phyloP scores from a whole-genome alignment of 129 eudicot species.

The Centella asiatica region DNA sequence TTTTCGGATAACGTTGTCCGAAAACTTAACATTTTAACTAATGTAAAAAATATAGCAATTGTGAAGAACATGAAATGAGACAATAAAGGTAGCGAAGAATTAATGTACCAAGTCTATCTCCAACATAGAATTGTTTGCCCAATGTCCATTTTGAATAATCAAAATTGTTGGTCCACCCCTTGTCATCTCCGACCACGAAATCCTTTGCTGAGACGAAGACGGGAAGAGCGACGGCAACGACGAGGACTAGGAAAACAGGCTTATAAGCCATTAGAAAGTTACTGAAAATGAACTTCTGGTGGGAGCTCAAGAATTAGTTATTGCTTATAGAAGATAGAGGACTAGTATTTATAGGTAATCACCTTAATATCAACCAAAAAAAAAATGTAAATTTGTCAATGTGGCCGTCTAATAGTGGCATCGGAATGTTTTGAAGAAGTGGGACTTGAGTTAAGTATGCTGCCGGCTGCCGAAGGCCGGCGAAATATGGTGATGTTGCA shows the following conservation, averaged over 20 bases:
- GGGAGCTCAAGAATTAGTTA: neutral
- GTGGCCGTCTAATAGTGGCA: too few relatives aligned
- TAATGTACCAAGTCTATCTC: neutral
- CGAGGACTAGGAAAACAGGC: neutral
- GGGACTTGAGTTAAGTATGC: too few relatives aligned
- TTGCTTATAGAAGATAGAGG: neutral
- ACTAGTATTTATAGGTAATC: neutral
- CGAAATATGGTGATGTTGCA: too few relatives aligned
- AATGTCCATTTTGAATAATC: slow-evolving; percentile 1
- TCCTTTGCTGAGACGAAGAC: neutral
- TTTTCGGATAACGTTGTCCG: too few relatives aligned
- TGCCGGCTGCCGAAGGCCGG: too few relatives aligned
- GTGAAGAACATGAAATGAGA: neutral
- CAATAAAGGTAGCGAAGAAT: neutral
- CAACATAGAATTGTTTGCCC: neutral
- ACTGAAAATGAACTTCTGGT: too few relatives aligned
- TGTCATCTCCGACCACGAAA: neutral
- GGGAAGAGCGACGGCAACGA: neutral
- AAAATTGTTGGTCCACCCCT: slow-evolving; percentile 2
- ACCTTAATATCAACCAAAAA: too few relatives aligned
- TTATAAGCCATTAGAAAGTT: neutral
- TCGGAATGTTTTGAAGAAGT: too few relatives aligned
- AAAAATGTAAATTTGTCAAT: too few relatives aligned
- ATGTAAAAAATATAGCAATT: neutral
- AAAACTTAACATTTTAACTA: too few relatives aligned